phyloP scores from a whole-genome alignment of 805 yeast genomes.

The Wickerhamomyces hampshirensis region DNA sequence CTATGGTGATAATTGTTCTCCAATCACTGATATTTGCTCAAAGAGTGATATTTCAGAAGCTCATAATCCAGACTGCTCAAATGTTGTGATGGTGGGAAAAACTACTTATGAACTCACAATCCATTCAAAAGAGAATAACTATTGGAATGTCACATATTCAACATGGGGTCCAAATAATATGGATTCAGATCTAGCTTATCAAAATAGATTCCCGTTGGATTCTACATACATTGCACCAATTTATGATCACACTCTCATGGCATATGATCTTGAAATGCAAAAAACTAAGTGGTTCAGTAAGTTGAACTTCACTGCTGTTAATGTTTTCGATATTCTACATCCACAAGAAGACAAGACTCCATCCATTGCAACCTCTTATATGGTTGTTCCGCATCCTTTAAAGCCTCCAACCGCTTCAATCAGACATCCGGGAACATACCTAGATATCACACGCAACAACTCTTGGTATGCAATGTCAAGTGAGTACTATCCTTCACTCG shows the following conservation, averaged over 20 bases:
- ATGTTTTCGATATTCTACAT: constrained; percentile 68
- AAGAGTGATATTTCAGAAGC: constrained; percentile 5
- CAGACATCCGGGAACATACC: constrained; percentile 47
- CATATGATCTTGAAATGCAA: constrained; percentile 63
- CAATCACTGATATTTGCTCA: constrained; percentile 4
- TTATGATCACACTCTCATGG: constrained; percentile 74
- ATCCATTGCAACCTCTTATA: constrained; percentile 25
- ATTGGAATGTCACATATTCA: constrained; percentile 84
- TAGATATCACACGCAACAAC: constrained; percentile 58
- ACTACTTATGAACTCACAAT: constrained; percentile 71
- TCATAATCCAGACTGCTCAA: constrained; percentile 22
- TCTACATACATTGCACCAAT: constrained; percentile 78
- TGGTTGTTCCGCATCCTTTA: constrained; percentile 68
- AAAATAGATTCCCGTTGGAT: constrained; percentile 58
- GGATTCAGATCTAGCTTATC: constrained; percentile 47
- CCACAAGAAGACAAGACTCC: constrained; percentile 23
- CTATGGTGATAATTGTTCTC: constrained; percentile 45
- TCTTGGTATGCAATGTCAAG: constrained; percentile 88
- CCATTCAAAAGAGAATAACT: constrained; percentile 62
- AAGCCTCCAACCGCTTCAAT: constrained; percentile 24
- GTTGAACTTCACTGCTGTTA: constrained; percentile 66
- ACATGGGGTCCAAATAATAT: constrained; percentile 91
- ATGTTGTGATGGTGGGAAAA: constrained; percentile 57
- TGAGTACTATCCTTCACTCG: constrained; percentile 71
- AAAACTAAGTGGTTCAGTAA: constrained; percentile 77